Percentiles rank a stretch among this genome's conserved stretches.
These are phyloP conservation scores for Paramarasmius palmivorus DNA, from an alignment of 1,284 basidiomycete species.

Conservation along the genomic window DNA sequence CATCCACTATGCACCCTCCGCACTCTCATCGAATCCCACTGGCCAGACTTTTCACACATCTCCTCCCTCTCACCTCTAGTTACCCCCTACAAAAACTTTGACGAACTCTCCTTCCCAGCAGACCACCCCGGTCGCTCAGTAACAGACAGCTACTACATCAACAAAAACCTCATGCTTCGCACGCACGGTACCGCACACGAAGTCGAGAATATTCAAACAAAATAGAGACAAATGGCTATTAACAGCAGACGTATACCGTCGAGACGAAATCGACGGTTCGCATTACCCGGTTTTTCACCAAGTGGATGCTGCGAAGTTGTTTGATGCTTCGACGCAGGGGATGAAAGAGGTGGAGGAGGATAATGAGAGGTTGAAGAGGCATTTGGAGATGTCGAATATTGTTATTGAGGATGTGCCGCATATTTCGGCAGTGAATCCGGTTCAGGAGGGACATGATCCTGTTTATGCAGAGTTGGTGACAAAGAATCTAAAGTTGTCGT, in stretches of 20 bases:
- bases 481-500: conserved; percentile 86
- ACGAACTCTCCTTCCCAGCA: conserved; percentile 89
- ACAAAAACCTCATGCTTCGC: conserved; percentile 87
- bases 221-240: conserved; percentile 87
- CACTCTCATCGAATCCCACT: conserved; percentile 83
- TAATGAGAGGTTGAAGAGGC: conserved; percentile 60
- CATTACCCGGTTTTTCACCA: conserved; percentile 99
- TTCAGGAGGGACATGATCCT: conserved; percentile 78
- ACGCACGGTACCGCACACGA: conserved; percentile 99
- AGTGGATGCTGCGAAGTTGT: conserved; percentile 93
- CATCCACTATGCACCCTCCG: conserved; percentile 92
- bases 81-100: conserved; percentile 92
- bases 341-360: conserved; percentile 64
- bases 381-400: conserved; percentile 72
- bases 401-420: conserved; percentile 86
- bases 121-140: conserved; percentile 92
- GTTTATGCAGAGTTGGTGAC: conserved; percentile 72
- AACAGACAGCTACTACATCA: conserved; percentile 97
- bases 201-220: conserved; percentile 83
- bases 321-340: conserved; percentile 50
- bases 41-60: conserved; percentile 66
- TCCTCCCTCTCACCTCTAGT: conserved; percentile 87
- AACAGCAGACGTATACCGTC: conserved; percentile 97
- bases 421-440: conserved; percentile 76
- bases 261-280: conserved; percentile 96